Base-by-base conservation (phyloP, 495 filamentous ascomycete species). In the Ascodesmis nigricans region DNA sequence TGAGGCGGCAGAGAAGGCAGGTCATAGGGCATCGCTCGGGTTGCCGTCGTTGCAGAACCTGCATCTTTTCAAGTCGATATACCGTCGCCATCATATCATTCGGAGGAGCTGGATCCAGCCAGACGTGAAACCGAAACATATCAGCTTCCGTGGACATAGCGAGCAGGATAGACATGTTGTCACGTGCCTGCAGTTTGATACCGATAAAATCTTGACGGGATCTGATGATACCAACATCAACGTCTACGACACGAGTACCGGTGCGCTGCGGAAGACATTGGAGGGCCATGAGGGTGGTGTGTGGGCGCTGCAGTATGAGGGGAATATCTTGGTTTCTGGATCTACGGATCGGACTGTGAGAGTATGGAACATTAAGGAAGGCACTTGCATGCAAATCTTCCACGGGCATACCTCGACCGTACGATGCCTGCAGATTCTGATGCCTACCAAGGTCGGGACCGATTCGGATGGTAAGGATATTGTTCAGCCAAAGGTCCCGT, bases 191-290 rank as follows among this genome's bases (percentile, higher is more conserved):
- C 83, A 95, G 46, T 95, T 99, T 44, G 87, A 99, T 45, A 75
- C 78, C 19, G 87, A 95, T 58, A 95, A 95, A 56, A 91, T 99
- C 36, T 61, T 99, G 38, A 99, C 90, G 7, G 87, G 87, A 19
- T 93, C 83, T 45, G 87, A 99, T 55, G 87, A 99, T 52, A 91
- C 82, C 6, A 75, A 91, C 39, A 99, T 99, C 52, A 81, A 95
- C 49, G 84, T 99, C 26, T 99, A 95, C 52, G 83, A 95, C 48
- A 99, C 87, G 8, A 84, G 83, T 54, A 95, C 82, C 4, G 87
- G 87, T 36, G 75, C 75, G 36, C 56, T 91, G 32, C 69, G 78
- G 38, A 75, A 67, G 34, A 78, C 70, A 23, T 65, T 99, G 3
- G 73, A 77, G 49, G 87, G 87, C 13, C 87, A 99, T 50, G 90